phyloP scores from a whole-genome alignment of 2,329 filamentous ascomycete species.

The Xylaria sp. region DNA sequence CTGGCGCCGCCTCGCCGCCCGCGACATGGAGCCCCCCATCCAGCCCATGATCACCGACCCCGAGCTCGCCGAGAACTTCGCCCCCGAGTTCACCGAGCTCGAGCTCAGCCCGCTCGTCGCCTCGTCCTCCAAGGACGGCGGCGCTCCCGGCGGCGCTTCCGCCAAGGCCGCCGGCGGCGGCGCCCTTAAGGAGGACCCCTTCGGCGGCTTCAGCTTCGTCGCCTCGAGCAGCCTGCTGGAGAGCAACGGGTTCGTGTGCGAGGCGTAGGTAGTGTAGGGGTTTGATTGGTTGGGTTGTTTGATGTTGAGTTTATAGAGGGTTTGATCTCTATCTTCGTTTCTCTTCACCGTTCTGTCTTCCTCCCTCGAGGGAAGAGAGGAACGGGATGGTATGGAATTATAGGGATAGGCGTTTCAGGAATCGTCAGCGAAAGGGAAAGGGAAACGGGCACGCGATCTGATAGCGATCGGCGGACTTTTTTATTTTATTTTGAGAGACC shows the following conservation, averaged over 20 bases:
- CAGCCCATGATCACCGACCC: slow-evolving; percentile 93
- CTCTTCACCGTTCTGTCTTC: too few relatives aligned
- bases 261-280: slow-evolving; percentile 20
- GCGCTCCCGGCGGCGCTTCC: slow-evolving; percentile 45
- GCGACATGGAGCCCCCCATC: slow-evolving; percentile 87
- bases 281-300: too few relatives aligned
- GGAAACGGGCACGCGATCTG: too few relatives aligned
- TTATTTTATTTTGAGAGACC: too few relatives aligned
- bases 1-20: slow-evolving; percentile 82
- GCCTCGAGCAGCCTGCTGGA: slow-evolving; percentile 61
- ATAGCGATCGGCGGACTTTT: too few relatives aligned
- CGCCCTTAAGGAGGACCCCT: slow-evolving; percentile 56
- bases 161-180: slow-evolving; percentile 34
- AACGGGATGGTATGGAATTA: too few relatives aligned
- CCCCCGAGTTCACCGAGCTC: slow-evolving; percentile 85
- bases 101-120: slow-evolving; percentile 73
- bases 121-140: slow-evolving; percentile 23
- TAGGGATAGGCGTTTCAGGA: too few relatives aligned
- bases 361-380: too few relatives aligned
- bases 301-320: too few relatives aligned
- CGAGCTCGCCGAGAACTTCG: slow-evolving; percentile 95
- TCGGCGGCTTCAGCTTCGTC: slow-evolving; percentile 68
- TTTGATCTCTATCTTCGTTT: too few relatives aligned
- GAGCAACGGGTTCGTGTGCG: slow-evolving; percentile 45
- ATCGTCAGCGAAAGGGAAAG: too few relatives aligned